phyloP scores from a whole-genome alignment of 805 yeast genomes.

The Kuraishia cidri region DNA sequence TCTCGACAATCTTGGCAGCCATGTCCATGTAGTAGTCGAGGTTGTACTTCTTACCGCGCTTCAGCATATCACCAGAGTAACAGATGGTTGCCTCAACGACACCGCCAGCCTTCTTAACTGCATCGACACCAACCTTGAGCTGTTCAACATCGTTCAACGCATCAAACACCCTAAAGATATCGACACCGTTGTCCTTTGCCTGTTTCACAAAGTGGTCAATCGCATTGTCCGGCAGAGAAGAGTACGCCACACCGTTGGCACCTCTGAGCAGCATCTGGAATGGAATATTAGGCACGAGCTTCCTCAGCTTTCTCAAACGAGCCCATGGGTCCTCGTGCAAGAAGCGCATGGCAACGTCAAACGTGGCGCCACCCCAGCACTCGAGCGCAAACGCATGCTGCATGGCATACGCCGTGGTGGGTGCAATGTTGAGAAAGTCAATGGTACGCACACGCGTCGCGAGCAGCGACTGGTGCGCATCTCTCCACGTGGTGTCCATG shows the following conservation, averaged over 20 bases:
- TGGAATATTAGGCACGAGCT: conserved; percentile 93
- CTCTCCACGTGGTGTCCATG: conserved; percentile 99
- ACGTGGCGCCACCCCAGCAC: conserved; percentile 99
- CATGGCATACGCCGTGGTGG: conserved; percentile 85
- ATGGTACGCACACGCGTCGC: conserved; percentile 97
- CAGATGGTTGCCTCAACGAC: conserved; percentile 98
- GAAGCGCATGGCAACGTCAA: conserved; percentile 98
- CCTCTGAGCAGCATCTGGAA: conserved; percentile 99
- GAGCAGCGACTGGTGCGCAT: conserved; percentile 94
- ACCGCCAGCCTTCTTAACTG: conserved; percentile 97
- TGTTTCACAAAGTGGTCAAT: conserved; percentile 93
- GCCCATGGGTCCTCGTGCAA: conserved; percentile 99
- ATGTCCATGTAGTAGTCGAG: conserved; percentile 79
- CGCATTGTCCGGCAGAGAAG: conserved; percentile 96
- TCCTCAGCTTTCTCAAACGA: conserved; percentile 80
- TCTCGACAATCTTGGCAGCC: conserved; percentile 72
- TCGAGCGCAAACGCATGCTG: conserved; percentile 90
- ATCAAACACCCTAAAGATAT: conserved; percentile 95
- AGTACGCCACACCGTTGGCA: conserved; percentile 98
- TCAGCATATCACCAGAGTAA: conserved; percentile 98
- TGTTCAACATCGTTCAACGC: conserved; percentile 96
- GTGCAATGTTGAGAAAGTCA: conserved; percentile 87
- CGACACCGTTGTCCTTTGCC: conserved; percentile 95
- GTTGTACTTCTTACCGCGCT: conserved; percentile 93
- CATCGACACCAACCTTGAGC: conserved; percentile 94